Conservation (phyloP, 768 basidiomycete genomes). For the Leccinum ochraceum region DNA sequence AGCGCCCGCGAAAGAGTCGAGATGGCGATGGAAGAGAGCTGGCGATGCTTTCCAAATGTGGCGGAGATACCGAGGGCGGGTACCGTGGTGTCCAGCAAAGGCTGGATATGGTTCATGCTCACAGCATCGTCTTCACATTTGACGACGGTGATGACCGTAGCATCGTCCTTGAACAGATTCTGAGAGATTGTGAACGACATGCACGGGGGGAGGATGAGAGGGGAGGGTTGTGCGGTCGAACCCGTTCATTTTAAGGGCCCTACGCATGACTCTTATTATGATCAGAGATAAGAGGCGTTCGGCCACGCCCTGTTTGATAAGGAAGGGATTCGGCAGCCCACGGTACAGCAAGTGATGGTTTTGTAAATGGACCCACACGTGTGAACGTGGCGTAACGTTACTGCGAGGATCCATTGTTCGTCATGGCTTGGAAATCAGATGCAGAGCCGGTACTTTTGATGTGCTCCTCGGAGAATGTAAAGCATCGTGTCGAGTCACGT, state of each 20-base stretch:
- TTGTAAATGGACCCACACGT: not conserved
- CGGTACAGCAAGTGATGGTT: not conserved
- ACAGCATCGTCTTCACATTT: no score
- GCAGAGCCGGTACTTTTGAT: constrained; percentile 52
- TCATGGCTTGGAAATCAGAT: no score
- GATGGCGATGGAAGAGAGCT: constrained; percentile 41
- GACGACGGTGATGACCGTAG: no score
- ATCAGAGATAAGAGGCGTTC: no score
- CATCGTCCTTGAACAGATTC: no score
- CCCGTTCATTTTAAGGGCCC: no score
- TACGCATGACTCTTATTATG: no score
- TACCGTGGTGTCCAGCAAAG: constrained; percentile 32
- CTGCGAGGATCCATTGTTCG: constrained; percentile 45
- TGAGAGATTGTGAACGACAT: no score
- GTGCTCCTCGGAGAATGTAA: constrained; percentile 27
- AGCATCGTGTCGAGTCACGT: not conserved
- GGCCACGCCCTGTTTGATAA: no score
- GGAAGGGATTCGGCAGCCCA: not conserved
- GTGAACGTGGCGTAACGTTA: constrained; percentile 45
- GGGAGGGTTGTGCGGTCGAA: no score
- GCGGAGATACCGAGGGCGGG: constrained; percentile 44
- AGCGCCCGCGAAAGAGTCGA: constrained; percentile 38
- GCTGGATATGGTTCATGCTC: not conserved
- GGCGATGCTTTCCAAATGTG: constrained; percentile 37
- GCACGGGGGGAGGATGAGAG: no score